Evolutionary conservation across 345 rosid species (phyloP), one percentile per base, ranked within the genome.

Genomic region (Physaria fendleri): DNA sequence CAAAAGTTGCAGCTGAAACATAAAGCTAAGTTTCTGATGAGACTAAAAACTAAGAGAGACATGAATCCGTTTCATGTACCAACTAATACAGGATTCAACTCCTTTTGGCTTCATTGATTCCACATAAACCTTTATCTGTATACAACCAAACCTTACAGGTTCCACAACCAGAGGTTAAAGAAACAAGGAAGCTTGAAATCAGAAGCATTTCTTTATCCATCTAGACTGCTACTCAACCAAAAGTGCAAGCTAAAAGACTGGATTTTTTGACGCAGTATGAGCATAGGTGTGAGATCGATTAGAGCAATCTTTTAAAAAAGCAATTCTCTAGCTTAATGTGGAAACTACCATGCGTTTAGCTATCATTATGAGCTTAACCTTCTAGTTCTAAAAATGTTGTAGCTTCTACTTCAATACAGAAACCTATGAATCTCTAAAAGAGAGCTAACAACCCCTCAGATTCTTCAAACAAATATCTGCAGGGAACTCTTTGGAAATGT

Each of bases 401-500:
- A 24, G 5, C 39, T 17, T 29, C 41, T 37, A 37, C 41, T 17
- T n/a, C 41, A 37, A 37, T 37, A 24, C 35, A 39, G 24, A 25
- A 8, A 20, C 35, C 0, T 25, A 56, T 38, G 16, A 56, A 24
- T 2, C 33, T 14, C 9, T 35, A 54, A 0, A 25, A 46, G 45
- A 34, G 24, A 27, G 28, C 18, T 41, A 29, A 20, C 4, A 56
- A 11, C 6, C 13, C 5, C 34, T 11, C 1, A 35, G 8, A 58
- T 2, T 12, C 18, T 24, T 8, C 12, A 46, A 63, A 50, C 1
- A n/a, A 4, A 25, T 12, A 33, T 24, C 2, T 23, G 27, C 6
- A 30, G 15, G 48, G 10, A 48, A 18, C 11, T 29, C 33, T 46
- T 5, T 45, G 14, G 38, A 51, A 73, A 66, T 68, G 74, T 64